Conservation (phyloP, 1,284 basidiomycete species). For the Thecaphora thlaspeos region DNA sequence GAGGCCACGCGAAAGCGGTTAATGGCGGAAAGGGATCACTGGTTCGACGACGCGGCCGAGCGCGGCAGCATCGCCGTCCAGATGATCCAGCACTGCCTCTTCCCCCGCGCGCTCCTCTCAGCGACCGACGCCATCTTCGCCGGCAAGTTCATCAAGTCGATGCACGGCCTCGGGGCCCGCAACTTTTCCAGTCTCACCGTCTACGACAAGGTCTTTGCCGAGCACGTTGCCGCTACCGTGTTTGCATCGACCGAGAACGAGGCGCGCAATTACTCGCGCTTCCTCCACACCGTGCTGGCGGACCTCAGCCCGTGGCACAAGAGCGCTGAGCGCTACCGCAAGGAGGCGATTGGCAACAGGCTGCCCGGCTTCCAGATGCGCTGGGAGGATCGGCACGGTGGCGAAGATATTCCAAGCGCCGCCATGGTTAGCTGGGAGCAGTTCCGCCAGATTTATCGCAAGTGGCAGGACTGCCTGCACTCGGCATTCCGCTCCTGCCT, state of each 20-base stretch:
- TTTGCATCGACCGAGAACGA: slow-evolving; percentile 95
- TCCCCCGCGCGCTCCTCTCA: slow-evolving; percentile 84
- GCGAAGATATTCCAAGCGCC: slow-evolving; percentile 60
- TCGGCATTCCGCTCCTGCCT: slow-evolving; percentile 47
- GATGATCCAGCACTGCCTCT: slow-evolving; percentile 85
- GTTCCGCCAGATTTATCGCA: slow-evolving; percentile 72
- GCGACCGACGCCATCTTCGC: slow-evolving; percentile 95
- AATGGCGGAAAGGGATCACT: slow-evolving; percentile 76
- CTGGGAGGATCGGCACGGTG: slow-evolving; percentile 38
- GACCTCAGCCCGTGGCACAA: slow-evolving; percentile 76
- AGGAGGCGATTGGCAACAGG: slow-evolving; percentile 60
- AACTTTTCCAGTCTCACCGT: slow-evolving; percentile 85
- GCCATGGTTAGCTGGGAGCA: slow-evolving; percentile 70
- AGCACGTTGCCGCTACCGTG: slow-evolving; percentile 68
- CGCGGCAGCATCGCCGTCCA: slow-evolving; percentile 34
- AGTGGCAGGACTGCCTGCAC: slow-evolving; percentile 75
- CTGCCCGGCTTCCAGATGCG: slow-evolving; percentile 52
- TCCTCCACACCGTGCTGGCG: slow-evolving; percentile 73
- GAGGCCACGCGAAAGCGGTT: slow-evolving; percentile 74
- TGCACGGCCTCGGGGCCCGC: slow-evolving; percentile 81
- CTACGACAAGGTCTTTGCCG: slow-evolving; percentile 69
- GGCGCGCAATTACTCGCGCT: slow-evolving; percentile 81
- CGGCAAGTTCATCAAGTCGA: slow-evolving; percentile 80
- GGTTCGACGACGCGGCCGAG: slow-evolving; percentile 66
- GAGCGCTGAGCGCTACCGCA: slow-evolving; percentile 63